These are phyloP conservation scores for Termitomyces sp. DNA, from an alignment of 768 basidiomycete species.

Conservation along the genomic window DNA sequence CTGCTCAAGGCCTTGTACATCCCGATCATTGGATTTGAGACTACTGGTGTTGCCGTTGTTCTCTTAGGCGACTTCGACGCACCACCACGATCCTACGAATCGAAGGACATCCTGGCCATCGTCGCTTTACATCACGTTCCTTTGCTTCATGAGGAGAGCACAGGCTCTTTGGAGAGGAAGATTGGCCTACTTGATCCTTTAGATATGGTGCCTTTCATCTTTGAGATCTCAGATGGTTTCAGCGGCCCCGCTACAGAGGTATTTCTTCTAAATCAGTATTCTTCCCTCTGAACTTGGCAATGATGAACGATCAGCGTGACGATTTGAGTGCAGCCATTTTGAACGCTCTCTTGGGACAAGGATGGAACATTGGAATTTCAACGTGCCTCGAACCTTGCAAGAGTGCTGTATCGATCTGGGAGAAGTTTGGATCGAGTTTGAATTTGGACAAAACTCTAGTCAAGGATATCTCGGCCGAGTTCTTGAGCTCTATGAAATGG, in stretches of 20 bases:
- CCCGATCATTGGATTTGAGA: conserved; percentile 32
- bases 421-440: conserved; percentile 36
- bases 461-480: conserved; percentile 45
- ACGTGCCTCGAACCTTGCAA: conserved; percentile 25
- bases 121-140: conserved; percentile 46
- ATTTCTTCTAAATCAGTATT: background rate
- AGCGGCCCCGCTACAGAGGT: conserved; percentile 15
- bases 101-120: conserved; percentile 44
- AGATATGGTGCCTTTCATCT: conserved; percentile 49
- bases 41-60: conserved; percentile 41
- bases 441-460: conserved; percentile 33
- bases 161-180: conserved; percentile 30
- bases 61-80: conserved; percentile 30
- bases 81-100: conserved; percentile 23
- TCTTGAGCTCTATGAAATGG: conserved; percentile 52
- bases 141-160: conserved; percentile 39
- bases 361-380: conserved; percentile 25
- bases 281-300: background rate
- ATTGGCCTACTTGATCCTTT: conserved; percentile 54
- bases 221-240: conserved; percentile 25
- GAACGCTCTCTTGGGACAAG: conserved; percentile 24
- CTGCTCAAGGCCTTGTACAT: conserved; percentile 48
- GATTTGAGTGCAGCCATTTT: conserved; percentile 26
- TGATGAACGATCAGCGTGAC: conserved; percentile 26
- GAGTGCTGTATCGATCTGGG: conserved; percentile 43